Base-by-base conservation (phyloP, 495 filamentous ascomycete species). In the Cercophora sp. region DNA sequence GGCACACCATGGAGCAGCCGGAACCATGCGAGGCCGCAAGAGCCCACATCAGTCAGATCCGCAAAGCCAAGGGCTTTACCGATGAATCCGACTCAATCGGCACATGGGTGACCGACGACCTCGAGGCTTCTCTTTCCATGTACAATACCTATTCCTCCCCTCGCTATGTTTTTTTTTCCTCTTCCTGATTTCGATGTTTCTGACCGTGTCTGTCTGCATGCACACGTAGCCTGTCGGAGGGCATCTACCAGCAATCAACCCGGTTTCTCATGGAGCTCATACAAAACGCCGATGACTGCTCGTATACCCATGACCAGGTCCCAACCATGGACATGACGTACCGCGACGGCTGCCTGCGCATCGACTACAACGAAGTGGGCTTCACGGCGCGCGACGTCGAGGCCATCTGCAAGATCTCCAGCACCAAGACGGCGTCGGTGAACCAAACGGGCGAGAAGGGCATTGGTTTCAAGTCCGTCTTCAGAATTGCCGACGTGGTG, bases 401-500 rank as follows among this genome's bases (percentile, higher is more conserved):
- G 25, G 44, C 44, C 24, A 47, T 47, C 2, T 47, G 44, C 27
- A n/a, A 2, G 11, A 32, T 32, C 2, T 11, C 19, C 19, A 47
- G 44, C 44, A 6, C 44, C 2, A 47, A 47, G 18, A 8, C 8
- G 3, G 15, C 8, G 5, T 2, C 2, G 2, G 4, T 2, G 4
- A 5, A 32, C 2, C 6, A n/a, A 2, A 18, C 25, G 5, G 44
- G 44, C 24, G 44, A 47, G 27, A 47, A 47, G 44, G 44, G 44
- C 25, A 47, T 47, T 18, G 44, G 44, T 13, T 47, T 47, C 25
- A 47, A 47, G 27, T 8, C 25, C n/a, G 44, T 47, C 13, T 47
- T 47, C 44, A 47, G 11, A 22, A 27, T 34, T 16, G 44, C 44
- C 11, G n/a, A 47, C 2, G 44, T 32, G 10, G 44, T 47, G 3